phyloP scores from a whole-genome alignment of 257 asterid genomes.

The Penstemon newberryi region DNA sequence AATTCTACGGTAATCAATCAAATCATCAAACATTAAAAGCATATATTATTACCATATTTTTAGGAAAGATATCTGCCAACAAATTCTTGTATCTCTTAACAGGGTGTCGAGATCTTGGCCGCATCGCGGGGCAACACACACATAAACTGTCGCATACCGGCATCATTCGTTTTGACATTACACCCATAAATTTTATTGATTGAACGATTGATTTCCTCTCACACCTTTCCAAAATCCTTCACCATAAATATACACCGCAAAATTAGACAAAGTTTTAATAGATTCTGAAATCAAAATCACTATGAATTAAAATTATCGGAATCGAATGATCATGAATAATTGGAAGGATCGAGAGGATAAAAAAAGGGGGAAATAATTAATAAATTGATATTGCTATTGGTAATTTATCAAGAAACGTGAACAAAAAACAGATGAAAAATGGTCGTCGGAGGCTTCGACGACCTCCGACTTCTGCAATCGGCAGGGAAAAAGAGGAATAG shows the following conservation, averaged over 20 bases:
- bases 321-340: conserved; percentile 13
- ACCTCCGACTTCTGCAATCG: conserved; percentile 44
- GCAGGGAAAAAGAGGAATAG: conserved; percentile 24
- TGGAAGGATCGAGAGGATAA: neutral
- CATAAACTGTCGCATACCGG: conserved; percentile 65
- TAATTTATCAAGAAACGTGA: conserved; percentile 31
- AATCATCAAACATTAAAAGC: neutral
- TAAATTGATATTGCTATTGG: conserved; percentile 18
- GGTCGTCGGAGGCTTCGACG: conserved; percentile 43
- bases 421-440: conserved; percentile 8
- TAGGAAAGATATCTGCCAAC: conserved; percentile 70
- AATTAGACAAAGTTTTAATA: neutral
- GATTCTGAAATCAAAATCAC: neutral
- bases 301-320: neutral
- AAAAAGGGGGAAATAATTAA: neutral
- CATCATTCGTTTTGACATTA: conserved; percentile 57
- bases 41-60: conserved; percentile 41
- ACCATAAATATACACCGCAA: conserved; percentile 19
- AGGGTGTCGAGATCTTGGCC: conserved; percentile 83
- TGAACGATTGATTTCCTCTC: neutral
- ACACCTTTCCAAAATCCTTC: conserved; percentile 11
- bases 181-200: conserved; percentile 41
- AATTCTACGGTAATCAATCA: conserved; percentile 3
- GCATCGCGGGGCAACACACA: conserved; percentile 74
- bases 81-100: conserved; percentile 74